These are phyloP conservation scores for Coniosporium tulheliwenetii DNA, from an alignment of 2,329 filamentous ascomycete species.

Conservation along the genomic window DNA sequence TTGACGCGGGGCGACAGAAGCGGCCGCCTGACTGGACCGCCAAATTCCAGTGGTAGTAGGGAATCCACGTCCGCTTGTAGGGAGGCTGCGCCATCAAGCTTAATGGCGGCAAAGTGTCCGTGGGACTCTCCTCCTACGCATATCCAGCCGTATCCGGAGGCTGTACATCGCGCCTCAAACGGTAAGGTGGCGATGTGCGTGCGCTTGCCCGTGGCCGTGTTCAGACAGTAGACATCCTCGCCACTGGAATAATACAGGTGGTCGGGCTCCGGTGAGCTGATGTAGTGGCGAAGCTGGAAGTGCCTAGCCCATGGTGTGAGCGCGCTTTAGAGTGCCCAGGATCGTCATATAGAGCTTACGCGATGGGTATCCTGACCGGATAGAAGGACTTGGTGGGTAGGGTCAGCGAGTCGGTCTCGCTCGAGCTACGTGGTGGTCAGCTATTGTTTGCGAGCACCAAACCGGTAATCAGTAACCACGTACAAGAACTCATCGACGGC, in stretches of 20 bases:
- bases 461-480: background rate
- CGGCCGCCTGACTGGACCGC: conserved; percentile 20
- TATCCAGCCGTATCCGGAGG: conserved; percentile 75
- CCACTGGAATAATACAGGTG: conserved; percentile 75
- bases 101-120: conserved; percentile 74
- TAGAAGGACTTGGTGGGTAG: conserved; percentile 29
- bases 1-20: conserved; percentile 37
- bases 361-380: conserved; percentile 31
- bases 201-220: conserved; percentile 57
- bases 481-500: background rate
- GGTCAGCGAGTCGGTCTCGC: conserved; percentile 27
- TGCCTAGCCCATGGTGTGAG: conserved; percentile 37
- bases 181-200: conserved; percentile 55
- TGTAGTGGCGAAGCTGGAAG: conserved; percentile 79
- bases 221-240: conserved; percentile 39
- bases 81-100: conserved; percentile 30
- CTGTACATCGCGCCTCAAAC: conserved; percentile 63
- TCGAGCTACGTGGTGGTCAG: background rate
- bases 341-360: conserved; percentile 16
- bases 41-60: conserved; percentile 37
- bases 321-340: conserved; percentile 18
- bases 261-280: conserved; percentile 64
- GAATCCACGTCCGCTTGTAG: conserved; percentile 38
- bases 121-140: conserved; percentile 73
- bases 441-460: background rate